Base-by-base conservation (phyloP, 2,329 filamentous ascomycete genomes). In the Mollisia scopiformis region DNA sequence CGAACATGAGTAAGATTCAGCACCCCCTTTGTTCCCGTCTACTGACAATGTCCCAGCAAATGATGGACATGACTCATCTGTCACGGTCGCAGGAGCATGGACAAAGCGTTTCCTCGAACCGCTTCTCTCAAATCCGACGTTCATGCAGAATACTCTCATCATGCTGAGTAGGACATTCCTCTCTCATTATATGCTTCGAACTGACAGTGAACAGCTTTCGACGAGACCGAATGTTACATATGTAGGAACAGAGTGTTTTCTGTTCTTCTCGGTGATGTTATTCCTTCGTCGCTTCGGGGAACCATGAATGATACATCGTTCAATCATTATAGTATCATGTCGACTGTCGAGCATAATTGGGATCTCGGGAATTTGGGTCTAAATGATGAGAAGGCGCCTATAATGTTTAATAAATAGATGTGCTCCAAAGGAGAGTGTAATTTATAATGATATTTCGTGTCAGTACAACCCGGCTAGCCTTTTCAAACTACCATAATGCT, bases 41-140 rank as follows among this genome's bases (percentile, higher is more conserved):
- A 8, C 25, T 28, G 21, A 28, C n/a, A n/a, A 8, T 6, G 25
- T 23, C 14, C 23, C 23, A 84, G 88, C 88, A 6, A 86, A 84
- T 54, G 88, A 92, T 69, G 91, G 88, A 33, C 91, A 94, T 70
- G 91, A 94, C 74, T 85, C 84, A 21, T 84, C 84, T 52, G 82
- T 93, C 58, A 89, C 84, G 10, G 81, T 85, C 30, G 88, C 90
- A 3, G 89, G 88, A 5, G 69, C 75, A 13, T 94, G 89, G 88
- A 83, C 84, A n/a, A 84, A 85, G 43, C 76, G 72, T 52, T 93
- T 93, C 76, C 75, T 95, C 2, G 81, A 86, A 60, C 89, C 90
- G 0, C 85, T 95, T 13, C 80, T 94, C 11, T 73, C 81, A 41
- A 84, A 94, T 76, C 73, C 79, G 57, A 93, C 80, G 56, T 84